A percentile compares a stretch with the other conserved stretches of the same genome.
Conservation (phyloP, 495 filamentous ascomycete genomes). For the Tuber borchii region DNA sequence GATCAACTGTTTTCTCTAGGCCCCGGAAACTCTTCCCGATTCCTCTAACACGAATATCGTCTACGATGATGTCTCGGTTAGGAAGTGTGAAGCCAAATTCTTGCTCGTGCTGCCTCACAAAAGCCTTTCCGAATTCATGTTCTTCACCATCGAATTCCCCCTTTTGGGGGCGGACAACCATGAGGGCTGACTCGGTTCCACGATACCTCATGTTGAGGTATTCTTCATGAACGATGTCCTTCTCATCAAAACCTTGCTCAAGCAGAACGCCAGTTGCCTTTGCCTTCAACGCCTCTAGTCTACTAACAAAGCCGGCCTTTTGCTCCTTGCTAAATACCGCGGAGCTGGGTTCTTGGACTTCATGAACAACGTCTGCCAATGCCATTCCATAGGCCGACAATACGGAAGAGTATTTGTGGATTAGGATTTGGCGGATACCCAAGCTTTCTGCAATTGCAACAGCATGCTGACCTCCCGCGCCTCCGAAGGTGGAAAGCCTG, state of each 20-base stretch:
- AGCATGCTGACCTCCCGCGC: conserved; percentile 92
- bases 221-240: conserved; percentile 71
- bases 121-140: conserved; percentile 75
- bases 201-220: conserved; percentile 87
- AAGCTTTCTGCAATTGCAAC: conserved; percentile 88
- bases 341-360: conserved; percentile 83
- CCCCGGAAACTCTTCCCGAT: conserved; percentile 80
- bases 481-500: conserved; percentile 84
- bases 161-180: conserved; percentile 58
- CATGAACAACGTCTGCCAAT: conserved; percentile 88
- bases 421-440: conserved; percentile 76
- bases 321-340: conserved; percentile 62
- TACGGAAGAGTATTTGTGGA: conserved; percentile 90
- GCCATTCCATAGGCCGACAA: conserved; percentile 97
- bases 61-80: conserved; percentile 82
- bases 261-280: conserved; percentile 59
- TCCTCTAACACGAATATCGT: conserved; percentile 82
- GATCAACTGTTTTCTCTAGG: conserved; percentile 70
- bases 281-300: conserved; percentile 59
- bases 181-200: conserved; percentile 79
- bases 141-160: conserved; percentile 57
- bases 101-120: conserved; percentile 78
- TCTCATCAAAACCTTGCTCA: conserved; percentile 68
- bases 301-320: conserved; percentile 50
- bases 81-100: conserved; percentile 93